Evolutionary conservation across 1,284 basidiomycete genomes (phyloP), one percentile per base, ranked within the genome.

Genomic region (Trichosporon sp.): DNA sequence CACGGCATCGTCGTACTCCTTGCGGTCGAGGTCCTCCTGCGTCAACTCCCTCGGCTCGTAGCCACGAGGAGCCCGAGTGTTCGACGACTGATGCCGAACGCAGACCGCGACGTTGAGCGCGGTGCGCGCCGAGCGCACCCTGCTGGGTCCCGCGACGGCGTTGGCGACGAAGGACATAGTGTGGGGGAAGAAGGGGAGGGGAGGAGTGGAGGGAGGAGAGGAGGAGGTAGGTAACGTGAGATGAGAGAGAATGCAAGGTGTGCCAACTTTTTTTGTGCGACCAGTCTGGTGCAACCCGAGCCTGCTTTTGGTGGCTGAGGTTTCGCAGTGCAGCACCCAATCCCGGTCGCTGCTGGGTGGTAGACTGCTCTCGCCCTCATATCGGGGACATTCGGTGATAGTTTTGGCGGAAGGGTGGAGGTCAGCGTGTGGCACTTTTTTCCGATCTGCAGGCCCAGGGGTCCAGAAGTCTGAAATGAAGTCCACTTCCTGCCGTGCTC

Each of bases 131-230:
- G 9, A 29, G 31, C 44, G 46, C 44, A 14, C 10, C 31, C 33
- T 13, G 37, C 58, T 56, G 52, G 31, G 72, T 21, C 72, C 72
- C 23, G 72, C 72, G 25, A 73, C 46, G 32, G 68, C 61, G 21
- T 56, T 59, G 11, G 40, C 40, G 19, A 63, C 21, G 52, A 65
- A 58, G 8, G 60, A 62, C 64, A 65, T 65, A 25, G 32, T 25
- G 44, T 32, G 52, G 6, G 27, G 27, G 25, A 6, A 34, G 25
- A 8, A 19, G 5, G 11, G 34, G n/a, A 14, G 34, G 33, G n/a
- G 34, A 3, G 49, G 7, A 44, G 27, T 31, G 49, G 14, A 29
- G 19, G n/a, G n/a, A 44, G 40, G 40, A 13, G 9, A 19, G n/a
- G 36, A 19, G 36, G 9, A 19, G n/a, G 36, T 7, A 19, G 16